phyloP scores from a whole-genome alignment of 2,329 filamentous ascomycete species.

The Penicillium sp. region DNA sequence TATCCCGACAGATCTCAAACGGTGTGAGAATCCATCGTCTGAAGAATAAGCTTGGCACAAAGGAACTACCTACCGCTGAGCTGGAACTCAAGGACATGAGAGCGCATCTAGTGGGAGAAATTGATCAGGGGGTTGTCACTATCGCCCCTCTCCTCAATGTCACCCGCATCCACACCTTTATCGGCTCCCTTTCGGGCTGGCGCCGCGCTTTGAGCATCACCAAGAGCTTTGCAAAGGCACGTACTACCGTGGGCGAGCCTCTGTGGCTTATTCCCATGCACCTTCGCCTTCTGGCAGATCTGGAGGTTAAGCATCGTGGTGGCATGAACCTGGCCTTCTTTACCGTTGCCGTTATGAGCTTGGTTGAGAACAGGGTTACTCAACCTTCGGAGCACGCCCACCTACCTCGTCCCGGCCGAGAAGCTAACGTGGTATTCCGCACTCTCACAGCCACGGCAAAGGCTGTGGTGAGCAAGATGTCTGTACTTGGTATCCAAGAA shows the following conservation, averaged over 20 bases:
- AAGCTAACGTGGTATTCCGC: constrained; percentile 38
- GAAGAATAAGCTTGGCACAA: constrained; percentile 71
- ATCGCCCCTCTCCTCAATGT: constrained; percentile 73
- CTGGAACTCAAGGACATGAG: constrained; percentile 69
- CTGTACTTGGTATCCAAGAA: constrained; percentile 41
- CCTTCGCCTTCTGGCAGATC: constrained; percentile 45
- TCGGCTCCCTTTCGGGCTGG: constrained; percentile 46
- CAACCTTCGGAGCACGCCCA: constrained; percentile 52
- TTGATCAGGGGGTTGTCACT: constrained; percentile 71
- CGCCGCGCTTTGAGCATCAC: constrained; percentile 49
- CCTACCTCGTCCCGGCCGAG: constrained; percentile 44
- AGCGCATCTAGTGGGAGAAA: constrained; percentile 68
- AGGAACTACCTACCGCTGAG: constrained; percentile 72
- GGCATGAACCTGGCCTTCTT: constrained; percentile 48
- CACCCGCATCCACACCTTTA: constrained; percentile 56
- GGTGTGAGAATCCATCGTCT: constrained; percentile 70
- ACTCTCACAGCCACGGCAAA: constrained; percentile 42
- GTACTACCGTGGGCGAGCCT: constrained; percentile 45
- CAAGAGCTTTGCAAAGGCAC: constrained; percentile 49
- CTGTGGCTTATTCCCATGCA: constrained; percentile 51
- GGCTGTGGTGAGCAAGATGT: constrained; percentile 44
- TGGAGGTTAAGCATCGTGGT: constrained; percentile 48
- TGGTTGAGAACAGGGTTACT: constrained; percentile 60
- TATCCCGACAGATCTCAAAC: constrained; percentile 58
- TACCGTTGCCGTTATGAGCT: constrained; percentile 37